A percentile compares a stretch with the other conserved stretches of the same genome.
Evolutionary conservation across 257 asterid genomes (phyloP).

Genomic region (Handroanthus guayacan): DNA sequence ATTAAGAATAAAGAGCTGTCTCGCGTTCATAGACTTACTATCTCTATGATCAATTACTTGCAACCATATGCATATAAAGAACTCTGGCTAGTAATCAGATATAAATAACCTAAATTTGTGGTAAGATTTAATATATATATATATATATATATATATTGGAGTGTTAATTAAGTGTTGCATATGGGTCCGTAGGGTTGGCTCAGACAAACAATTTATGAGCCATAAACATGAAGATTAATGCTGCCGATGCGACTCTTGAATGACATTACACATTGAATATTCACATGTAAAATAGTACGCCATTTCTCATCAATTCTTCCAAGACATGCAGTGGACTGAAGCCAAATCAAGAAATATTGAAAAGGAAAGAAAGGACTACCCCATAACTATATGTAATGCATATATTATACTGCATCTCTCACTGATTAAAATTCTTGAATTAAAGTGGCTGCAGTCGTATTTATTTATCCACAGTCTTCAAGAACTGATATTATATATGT

Average conservation of each 20-base stretch:
- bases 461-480: conserved; percentile 20
- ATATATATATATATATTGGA: too few species aligned
- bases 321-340: conserved; percentile 29
- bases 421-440: not conserved
- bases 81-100: too few species aligned
- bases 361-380: conserved; percentile 38
- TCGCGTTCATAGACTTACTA: too few species aligned
- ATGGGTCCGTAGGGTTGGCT: conserved; percentile 14
- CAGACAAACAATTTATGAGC: conserved; percentile 55
- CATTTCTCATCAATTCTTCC: conserved; percentile 36
- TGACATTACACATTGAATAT: conserved; percentile 48
- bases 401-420: not conserved
- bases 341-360: conserved; percentile 37
- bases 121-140: too few species aligned
- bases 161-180: too few species aligned
- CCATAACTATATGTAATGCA: conserved; percentile 2
- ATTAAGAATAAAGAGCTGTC: too few species aligned
- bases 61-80: too few species aligned
- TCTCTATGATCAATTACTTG: too few species aligned
- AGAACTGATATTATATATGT: conserved; percentile 1
- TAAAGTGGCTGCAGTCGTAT: conserved; percentile 14
- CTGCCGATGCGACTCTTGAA: conserved; percentile 40
- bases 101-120: too few species aligned
- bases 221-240: conserved; percentile 46
- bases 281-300: conserved; percentile 39